Conservation (phyloP, 371 early-diverging fungal genomes). For the Amoeboaphelidium protococcarum region DNA sequence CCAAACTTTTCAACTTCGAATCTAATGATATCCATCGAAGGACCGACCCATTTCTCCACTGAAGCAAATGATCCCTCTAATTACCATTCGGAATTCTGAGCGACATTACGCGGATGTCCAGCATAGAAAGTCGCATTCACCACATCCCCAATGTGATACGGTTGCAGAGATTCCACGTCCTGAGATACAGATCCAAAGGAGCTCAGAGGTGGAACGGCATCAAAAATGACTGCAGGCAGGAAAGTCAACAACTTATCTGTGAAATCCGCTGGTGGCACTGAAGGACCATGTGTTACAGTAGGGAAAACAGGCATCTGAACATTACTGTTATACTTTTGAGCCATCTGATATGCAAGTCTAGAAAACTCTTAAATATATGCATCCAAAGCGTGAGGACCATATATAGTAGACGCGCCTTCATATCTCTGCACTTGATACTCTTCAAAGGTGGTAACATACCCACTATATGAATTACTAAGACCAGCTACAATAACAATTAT, state of each 20-base stretch:
- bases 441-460: constrained; percentile 29
- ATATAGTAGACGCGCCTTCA: constrained; percentile 34
- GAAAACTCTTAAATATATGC: constrained; percentile 24
- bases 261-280: constrained; percentile 6
- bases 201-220: constrained; percentile 15
- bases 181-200: constrained; percentile 19
- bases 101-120: constrained; percentile 30
- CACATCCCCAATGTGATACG: constrained; percentile 5
- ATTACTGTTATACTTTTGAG: neutral
- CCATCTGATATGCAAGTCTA: constrained; percentile 12
- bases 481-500: constrained; percentile 24
- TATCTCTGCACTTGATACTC: constrained; percentile 36
- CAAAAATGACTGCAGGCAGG: constrained; percentile 16
- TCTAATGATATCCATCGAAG: too few relatives aligned
- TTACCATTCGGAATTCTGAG: too few relatives aligned
- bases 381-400: constrained; percentile 27
- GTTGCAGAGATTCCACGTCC: constrained; percentile 11
- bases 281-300: constrained; percentile 10
- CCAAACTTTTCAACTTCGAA: too few relatives aligned
- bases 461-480: constrained; percentile 15
- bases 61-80: too few relatives aligned
- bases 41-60: too few relatives aligned
- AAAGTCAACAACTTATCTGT: constrained; percentile 8
- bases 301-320: neutral
- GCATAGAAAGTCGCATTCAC: constrained; percentile 22